Base-by-base conservation (phyloP, 257 asterid species). In the Petrea volubilis region DNA sequence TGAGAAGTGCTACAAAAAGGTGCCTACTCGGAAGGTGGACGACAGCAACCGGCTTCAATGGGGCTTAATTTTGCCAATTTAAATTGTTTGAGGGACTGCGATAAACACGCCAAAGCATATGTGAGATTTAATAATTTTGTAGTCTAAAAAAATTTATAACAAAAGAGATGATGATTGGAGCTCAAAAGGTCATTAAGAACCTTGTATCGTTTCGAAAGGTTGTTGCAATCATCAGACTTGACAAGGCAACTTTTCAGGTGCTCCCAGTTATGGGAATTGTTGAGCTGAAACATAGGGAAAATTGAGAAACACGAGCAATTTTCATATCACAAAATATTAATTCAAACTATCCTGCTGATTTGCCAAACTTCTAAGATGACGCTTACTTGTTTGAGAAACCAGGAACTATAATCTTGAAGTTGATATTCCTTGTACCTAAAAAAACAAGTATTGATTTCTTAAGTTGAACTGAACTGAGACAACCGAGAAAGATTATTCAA, bases 31-130 rank as follows among this genome's bases (percentile, higher is more conserved):
- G 89, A 91, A 11, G 97, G 98, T 21, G 98, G 98, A 53, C 95
- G 84, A 63, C 98, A 93, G 78, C 97, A 93, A 58, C 97, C 96
- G 63, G 97, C 94, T 84, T 93, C 97, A 34, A 91, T 79, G 34
- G 98, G 97, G 76, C 91, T 89, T 68, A 93, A 79, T 70, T 86
- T 82, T 36, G 98, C 97, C 18, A 52, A 63, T 67, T 85, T 83
- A 15, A 79, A 91, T 64, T 87, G 88, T 77, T 80, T 83, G 38
- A 79, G 81, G 64, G 82, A 89, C 97, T 93, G 87, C 51, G 69
- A 13, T 21, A 73, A 70, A 64, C 23, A 63, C 65, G 55, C 29
- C 50, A 71, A 77, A 78, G 34, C 61, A 47, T 17, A 70, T 10
- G 49, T 40, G 38, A 24, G 28, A 74, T 58, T 60, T 13, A 23